Percentiles rank a stretch among this genome's conserved stretches.
phyloP scores from a whole-genome alignment of 83 land plant genomes.

The Thuja plicata region DNA sequence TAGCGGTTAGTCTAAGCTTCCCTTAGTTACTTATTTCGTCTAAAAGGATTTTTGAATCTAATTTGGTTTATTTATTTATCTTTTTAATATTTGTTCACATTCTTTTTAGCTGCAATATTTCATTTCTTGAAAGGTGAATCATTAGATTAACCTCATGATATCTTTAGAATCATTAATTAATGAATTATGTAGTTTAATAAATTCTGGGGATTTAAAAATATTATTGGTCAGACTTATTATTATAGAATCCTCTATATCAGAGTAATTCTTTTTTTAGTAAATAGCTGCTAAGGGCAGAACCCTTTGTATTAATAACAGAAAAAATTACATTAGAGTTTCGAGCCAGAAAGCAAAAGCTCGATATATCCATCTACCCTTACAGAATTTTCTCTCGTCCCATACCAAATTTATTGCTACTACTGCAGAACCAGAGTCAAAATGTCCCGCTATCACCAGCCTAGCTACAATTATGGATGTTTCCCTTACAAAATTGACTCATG shows the following conservation, averaged over 20 bases:
- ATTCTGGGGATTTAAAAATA: not conserved
- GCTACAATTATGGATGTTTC: no score
- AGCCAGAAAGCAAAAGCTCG: no score
- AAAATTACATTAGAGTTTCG: no score
- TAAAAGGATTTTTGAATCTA: not conserved
- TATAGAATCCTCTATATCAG: not conserved
- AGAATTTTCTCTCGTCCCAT: no score
- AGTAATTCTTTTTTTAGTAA: no score
- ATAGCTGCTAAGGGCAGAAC: no score
- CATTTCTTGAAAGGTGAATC: not conserved
- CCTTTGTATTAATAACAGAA: no score
- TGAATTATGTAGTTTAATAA: not conserved
- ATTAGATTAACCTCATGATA: not conserved
- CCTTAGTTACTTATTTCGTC: not conserved
- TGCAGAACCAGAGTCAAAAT: no score
- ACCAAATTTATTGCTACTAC: no score
- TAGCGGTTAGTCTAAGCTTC: conserved; percentile 49
- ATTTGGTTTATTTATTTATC: not conserved
- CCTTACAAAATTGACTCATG: no score
- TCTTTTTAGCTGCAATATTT: not conserved
- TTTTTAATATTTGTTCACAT: not conserved
- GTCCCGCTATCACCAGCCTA: no score
- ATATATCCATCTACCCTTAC: no score
- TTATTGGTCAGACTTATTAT: not conserved
- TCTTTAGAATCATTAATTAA: not conserved